These are phyloP conservation scores for Claviceps sp. DNA, from an alignment of 2,329 filamentous ascomycete genomes.

Conservation along the genomic window DNA sequence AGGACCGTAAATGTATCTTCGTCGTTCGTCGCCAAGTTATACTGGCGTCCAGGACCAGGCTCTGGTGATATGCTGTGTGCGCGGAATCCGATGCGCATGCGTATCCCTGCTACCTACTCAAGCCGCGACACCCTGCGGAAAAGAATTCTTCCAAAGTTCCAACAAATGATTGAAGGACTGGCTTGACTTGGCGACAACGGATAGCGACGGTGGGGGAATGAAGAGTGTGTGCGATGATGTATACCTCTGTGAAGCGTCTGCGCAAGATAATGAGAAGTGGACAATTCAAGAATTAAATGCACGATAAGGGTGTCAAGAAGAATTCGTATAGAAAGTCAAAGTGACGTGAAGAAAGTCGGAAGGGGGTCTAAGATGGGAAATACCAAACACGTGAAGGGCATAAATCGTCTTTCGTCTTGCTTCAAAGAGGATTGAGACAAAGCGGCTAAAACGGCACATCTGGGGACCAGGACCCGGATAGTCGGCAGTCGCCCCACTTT, in stretches of 20 bases:
- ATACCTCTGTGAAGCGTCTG: not conserved
- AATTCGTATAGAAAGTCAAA: not conserved
- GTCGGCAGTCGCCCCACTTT: constrained; percentile 5
- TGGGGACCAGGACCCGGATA: constrained; percentile 1
- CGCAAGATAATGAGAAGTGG: not conserved
- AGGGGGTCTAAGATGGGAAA: not conserved
- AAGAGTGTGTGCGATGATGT: not conserved
- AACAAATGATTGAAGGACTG: not conserved
- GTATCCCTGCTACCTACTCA: no score
- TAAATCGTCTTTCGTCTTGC: not conserved
- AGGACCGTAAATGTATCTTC: not conserved
- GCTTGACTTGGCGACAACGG: not conserved
- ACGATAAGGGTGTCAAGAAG: no score
- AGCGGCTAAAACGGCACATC: constrained; percentile 5
- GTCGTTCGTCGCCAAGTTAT: not conserved
- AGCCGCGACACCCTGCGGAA: no score
- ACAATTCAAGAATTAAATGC: no score
- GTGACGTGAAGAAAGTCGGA: not conserved
- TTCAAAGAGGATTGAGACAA: constrained; percentile 2
- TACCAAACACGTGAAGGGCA: not conserved
- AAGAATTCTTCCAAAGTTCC: not conserved
- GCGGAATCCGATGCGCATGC: no score
- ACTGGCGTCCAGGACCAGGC: not conserved
- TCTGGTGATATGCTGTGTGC: not conserved
- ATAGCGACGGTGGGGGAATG: not conserved